Percentiles rank a stretch among this genome's conserved stretches.
These are phyloP conservation scores for Russula sp. DNA, from an alignment of 768 basidiomycete genomes.

Conservation along the genomic window DNA sequence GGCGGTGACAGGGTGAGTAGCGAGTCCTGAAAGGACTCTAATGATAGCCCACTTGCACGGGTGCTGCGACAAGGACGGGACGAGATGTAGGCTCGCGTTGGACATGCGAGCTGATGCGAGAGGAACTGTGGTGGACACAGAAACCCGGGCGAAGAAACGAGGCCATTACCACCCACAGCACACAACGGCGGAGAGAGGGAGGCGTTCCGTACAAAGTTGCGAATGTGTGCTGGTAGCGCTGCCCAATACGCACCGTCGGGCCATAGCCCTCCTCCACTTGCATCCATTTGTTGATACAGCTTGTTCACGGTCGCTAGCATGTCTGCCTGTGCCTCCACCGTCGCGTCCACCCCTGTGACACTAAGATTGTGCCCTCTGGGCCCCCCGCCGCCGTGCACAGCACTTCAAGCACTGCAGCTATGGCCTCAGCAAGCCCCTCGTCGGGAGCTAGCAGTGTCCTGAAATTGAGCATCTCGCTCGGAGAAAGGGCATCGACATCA, in stretches of 20 bases:
- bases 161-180: constrained; percentile 29
- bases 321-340: constrained; percentile 30
- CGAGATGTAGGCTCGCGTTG: too few species aligned
- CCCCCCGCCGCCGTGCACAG: constrained; percentile 1
- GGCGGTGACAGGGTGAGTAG: too few species aligned
- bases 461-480: constrained; percentile 15
- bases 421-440: constrained; percentile 21
- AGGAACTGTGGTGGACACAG: too few species aligned
- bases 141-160: too few species aligned
- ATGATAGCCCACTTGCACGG: too few species aligned
- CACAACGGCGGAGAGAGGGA: constrained; percentile 26
- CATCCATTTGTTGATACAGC: constrained; percentile 39
- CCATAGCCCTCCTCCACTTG: too few species aligned
- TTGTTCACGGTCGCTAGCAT: constrained; percentile 43
- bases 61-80: too few species aligned
- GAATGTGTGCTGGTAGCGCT: too few species aligned
- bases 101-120: too few species aligned
- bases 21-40: too few species aligned
- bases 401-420: constrained; percentile 20
- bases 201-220: constrained; percentile 52
- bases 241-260: too few species aligned
- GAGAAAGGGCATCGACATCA: constrained; percentile 11
- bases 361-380: neutral
- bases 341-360: constrained; percentile 11
- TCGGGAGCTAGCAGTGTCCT: constrained; percentile 15